Base-by-base conservation (phyloP, 2,329 filamentous ascomycete genomes). In the Aspergillus sp. region DNA sequence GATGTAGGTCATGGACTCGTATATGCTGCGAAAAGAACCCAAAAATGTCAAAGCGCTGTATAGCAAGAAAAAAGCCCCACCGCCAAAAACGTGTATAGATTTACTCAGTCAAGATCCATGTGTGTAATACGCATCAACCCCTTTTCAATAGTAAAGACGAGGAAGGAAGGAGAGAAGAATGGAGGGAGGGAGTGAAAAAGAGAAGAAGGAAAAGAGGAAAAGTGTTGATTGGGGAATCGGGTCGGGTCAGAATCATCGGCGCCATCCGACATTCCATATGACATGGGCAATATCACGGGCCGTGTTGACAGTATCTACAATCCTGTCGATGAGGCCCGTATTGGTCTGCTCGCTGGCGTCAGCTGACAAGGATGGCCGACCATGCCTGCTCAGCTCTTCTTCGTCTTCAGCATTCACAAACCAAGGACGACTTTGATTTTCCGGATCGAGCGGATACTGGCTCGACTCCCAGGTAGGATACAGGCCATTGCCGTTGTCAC, bases 291-390 rank as follows among this genome's bases (percentile, higher is more conserved):
- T 88, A 65, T 88, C 85, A 59, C 80, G 79, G 42, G 85, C 85
- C 2, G 85, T 88, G 68, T 88, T 87, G 61, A 87, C 83, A 6
- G 90, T 94, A 77, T 96, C 90, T 72, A 93, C 87, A 53, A 96
- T 87, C 68, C 88, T 87, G 61, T 90, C 90, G 70, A 96, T 85
- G 57, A 96, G 82, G 51, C 89, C 89, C 54, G 83, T 81, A 69
- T 80, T 85, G 61, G 82, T 76, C 7, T 78, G 76, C 64, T 92
- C 90, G 61, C 87, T 87, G 67, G 92, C 89, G 67, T 92, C 90
- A 67, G 88, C 90, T 7, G 96, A 90, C 91, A 96, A 96, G 66
- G 92, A 92, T 45, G 91, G 95, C 54, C 87, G 82, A 81, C 96
- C 88, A 55, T 88, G 87, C 18, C 76, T 79, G 49, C 83, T 76